These are phyloP conservation scores for Globisporangium radiosum DNA, from an alignment of 352 stramenopile species.

Conservation along the genomic window DNA sequence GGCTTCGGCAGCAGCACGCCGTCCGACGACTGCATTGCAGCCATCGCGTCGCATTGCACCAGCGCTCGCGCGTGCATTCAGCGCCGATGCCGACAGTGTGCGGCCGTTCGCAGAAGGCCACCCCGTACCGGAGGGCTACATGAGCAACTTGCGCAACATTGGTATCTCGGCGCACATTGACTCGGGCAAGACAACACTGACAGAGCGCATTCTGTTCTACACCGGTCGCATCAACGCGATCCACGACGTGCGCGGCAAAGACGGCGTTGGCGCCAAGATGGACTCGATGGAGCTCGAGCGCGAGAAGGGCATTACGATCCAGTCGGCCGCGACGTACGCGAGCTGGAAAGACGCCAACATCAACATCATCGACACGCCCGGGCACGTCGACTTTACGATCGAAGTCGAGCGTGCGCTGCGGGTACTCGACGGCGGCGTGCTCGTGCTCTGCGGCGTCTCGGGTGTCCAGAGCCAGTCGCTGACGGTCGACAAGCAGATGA, in stretches of 20 bases:
- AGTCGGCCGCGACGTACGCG: conserved; percentile 97
- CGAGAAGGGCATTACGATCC: conserved; percentile 99
- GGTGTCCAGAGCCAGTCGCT: conserved; percentile 98
- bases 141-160: conserved; percentile 90
- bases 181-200: conserved; percentile 99
- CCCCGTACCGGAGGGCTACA: conserved; percentile 62
- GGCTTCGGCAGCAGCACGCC: conserved; percentile 12
- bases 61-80: conserved; percentile 24
- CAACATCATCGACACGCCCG: conserved; percentile 99
- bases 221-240: conserved; percentile 97
- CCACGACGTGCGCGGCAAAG: conserved; percentile 95
- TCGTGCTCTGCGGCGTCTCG: conserved; percentile 88
- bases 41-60: conserved; percentile 13
- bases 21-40: conserved; percentile 8
- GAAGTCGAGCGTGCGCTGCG: conserved; percentile 96
- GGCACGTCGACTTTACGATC: conserved; percentile 99
- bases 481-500: conserved; percentile 99
- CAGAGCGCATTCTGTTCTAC: conserved; percentile 99
- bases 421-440: conserved; percentile 97
- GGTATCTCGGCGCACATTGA: conserved; percentile 96
- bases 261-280: conserved; percentile 99
- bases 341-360: conserved; percentile 95
- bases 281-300: conserved; percentile 99
- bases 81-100: conserved; percentile 18
- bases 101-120: conserved; percentile 37